Percentiles rank a stretch among this genome's conserved stretches.
These are phyloP conservation scores for Cercophora newfieldiana DNA, from an alignment of 495 filamentous ascomycete species.

Conservation along the genomic window DNA sequence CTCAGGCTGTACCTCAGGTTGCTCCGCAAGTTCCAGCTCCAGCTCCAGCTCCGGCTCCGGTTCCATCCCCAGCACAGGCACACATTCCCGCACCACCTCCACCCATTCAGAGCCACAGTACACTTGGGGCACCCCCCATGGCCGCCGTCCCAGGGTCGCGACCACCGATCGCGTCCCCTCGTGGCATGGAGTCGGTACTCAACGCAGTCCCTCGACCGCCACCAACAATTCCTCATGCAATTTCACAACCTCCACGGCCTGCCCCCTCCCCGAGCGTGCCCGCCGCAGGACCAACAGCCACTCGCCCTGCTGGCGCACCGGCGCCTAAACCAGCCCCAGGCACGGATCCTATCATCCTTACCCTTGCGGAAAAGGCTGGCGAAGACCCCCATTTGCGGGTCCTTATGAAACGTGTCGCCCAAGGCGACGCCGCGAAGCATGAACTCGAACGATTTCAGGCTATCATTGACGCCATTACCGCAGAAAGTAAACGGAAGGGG, in stretches of 20 bases:
- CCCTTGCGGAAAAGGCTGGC: constrained; percentile 82
- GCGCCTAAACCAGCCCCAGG: constrained; percentile 41
- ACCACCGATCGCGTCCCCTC: constrained; percentile 28
- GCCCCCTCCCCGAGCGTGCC: constrained; percentile 6
- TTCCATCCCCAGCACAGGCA: constrained; percentile 19
- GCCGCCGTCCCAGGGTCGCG: constrained; percentile 29
- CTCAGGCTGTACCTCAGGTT: constrained; percentile 12
- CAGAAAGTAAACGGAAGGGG: constrained; percentile 47
- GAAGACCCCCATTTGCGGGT: constrained; percentile 85
- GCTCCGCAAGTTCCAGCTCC: neutral
- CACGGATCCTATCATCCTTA: constrained; percentile 93
- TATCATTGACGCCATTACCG: constrained; percentile 88
- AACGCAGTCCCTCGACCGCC: constrained; percentile 14
- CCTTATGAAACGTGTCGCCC: constrained; percentile 94
- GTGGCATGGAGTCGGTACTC: constrained; percentile 36
- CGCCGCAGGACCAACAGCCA: constrained; percentile 17
- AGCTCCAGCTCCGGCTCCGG: neutral
- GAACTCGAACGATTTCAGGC: constrained; percentile 87
- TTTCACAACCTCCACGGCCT: constrained; percentile 11
- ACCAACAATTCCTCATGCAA: neutral
- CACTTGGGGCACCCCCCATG: constrained; percentile 34
- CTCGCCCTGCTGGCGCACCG: constrained; percentile 29
- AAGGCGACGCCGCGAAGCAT: constrained; percentile 74
- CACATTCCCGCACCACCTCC: constrained; percentile 24
- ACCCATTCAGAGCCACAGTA: constrained; percentile 34